Conservation (phyloP, 1,284 basidiomycete species). For the Fomitiporia mediterranea region DNA sequence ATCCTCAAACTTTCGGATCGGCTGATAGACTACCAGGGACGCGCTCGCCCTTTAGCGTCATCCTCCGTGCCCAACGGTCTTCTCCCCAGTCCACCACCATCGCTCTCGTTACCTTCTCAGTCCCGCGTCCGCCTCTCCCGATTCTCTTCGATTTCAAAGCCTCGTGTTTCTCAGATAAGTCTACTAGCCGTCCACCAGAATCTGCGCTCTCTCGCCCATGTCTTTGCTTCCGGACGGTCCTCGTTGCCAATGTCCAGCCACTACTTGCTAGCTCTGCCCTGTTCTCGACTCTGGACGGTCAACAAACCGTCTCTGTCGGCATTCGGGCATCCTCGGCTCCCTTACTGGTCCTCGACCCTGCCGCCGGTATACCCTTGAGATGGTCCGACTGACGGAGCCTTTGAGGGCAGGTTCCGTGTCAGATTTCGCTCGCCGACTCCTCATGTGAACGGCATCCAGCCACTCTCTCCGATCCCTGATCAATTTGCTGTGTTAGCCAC, state of each 20-base stretch:
- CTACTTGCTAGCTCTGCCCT: background rate
- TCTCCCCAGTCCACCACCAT: background rate
- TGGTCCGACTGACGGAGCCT: background rate
- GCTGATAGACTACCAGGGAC: conserved; percentile 12
- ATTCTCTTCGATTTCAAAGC: background rate
- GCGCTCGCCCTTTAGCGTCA: background rate
- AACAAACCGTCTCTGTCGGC: conserved; percentile 9
- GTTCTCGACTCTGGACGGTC: background rate
- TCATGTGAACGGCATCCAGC: conserved; percentile 15
- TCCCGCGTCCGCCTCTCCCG: background rate
- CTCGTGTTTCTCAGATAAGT: background rate
- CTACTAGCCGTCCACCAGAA: background rate
- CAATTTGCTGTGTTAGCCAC: background rate
- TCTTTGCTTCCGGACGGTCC: background rate
- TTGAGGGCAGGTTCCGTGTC: conserved; percentile 15
- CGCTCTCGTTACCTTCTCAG: background rate
- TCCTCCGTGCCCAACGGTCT: background rate
- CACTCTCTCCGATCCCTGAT: conserved; percentile 11
- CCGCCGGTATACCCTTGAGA: background rate
- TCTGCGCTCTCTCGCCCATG: background rate
- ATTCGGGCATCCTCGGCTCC: conserved; percentile 1
- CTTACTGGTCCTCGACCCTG: conserved; percentile 2
- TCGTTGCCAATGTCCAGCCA: background rate
- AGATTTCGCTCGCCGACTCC: conserved; percentile 4
- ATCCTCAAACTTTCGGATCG: conserved; percentile 6